phyloP scores from a whole-genome alignment of 345 rosid species.

The Mercurialis annua region DNA sequence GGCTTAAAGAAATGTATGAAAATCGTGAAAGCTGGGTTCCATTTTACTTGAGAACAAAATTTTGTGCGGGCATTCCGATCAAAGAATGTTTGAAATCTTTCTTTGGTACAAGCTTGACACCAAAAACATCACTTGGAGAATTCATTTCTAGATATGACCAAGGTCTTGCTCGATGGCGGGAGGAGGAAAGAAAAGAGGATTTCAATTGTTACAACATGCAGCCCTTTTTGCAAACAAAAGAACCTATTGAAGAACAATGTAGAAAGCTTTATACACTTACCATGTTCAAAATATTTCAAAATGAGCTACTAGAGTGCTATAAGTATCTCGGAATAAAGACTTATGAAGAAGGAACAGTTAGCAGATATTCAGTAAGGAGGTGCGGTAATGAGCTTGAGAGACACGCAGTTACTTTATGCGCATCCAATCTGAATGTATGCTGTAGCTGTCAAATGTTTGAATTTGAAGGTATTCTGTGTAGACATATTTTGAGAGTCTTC shows the following conservation, averaged over 20 bases:
- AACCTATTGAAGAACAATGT: slow-evolving; percentile 81
- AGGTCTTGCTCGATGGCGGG: slow-evolving; percentile 60
- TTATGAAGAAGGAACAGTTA: slow-evolving; percentile 67
- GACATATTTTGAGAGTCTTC: slow-evolving; percentile 75
- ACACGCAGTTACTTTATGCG: slow-evolving; percentile 58
- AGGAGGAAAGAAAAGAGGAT: slow-evolving; percentile 83
- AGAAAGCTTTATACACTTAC: slow-evolving; percentile 69
- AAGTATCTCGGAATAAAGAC: slow-evolving; percentile 62
- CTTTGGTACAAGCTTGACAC: slow-evolving; percentile 54
- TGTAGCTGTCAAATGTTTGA: slow-evolving; percentile 96
- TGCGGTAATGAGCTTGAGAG: slow-evolving; percentile 73
- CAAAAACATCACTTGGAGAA: slow-evolving; percentile 55
- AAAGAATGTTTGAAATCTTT: slow-evolving; percentile 53
- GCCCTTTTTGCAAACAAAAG: slow-evolving; percentile 66
- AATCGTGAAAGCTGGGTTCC: slow-evolving; percentile 82
- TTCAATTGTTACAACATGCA: slow-evolving; percentile 65
- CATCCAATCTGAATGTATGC: slow-evolving; percentile 54
- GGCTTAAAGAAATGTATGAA: slow-evolving; percentile 73
- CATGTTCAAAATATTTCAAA: slow-evolving; percentile 72
- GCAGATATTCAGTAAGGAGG: slow-evolving; percentile 59
- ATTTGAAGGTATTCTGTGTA: slow-evolving; percentile 75
- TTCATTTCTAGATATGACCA: slow-evolving; percentile 61
- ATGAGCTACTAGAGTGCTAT: slow-evolving; percentile 66
- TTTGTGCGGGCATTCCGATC: slow-evolving; percentile 74
- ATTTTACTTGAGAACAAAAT: slow-evolving; percentile 54